Percentiles rank a stretch among this genome's conserved stretches.
Evolutionary conservation across 331 rosid species (phyloP).

Genomic region (Saraca asoca): DNA sequence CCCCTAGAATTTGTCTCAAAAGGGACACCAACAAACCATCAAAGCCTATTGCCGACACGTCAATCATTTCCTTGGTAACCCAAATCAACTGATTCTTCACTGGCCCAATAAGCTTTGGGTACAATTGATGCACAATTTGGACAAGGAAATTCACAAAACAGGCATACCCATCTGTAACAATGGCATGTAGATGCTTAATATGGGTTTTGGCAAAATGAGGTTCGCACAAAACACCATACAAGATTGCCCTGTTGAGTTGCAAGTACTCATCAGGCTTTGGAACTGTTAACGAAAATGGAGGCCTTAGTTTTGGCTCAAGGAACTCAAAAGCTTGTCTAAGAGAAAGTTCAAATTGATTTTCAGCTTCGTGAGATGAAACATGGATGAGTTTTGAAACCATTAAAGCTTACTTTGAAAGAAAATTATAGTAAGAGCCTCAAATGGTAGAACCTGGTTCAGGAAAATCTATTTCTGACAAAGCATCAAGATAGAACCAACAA

Average conservation of each 20-base stretch:
- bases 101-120: constrained; percentile 50
- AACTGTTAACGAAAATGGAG: constrained; percentile 60
- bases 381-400: constrained; percentile 48
- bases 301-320: constrained; percentile 55
- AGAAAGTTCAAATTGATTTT: constrained; percentile 48
- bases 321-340: constrained; percentile 51
- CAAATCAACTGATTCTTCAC: constrained; percentile 57
- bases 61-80: constrained; percentile 53
- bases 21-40: constrained; percentile 53
- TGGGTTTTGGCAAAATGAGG: constrained; percentile 59
- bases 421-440: too few species aligned
- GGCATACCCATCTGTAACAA: constrained; percentile 66
- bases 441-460: too few species aligned
- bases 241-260: constrained; percentile 59
- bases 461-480: too few species aligned
- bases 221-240: constrained; percentile 57
- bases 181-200: constrained; percentile 68
- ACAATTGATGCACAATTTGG: constrained; percentile 47
- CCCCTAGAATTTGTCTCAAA: constrained; percentile 67
- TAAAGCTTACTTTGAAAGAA: neutral
- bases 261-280: constrained; percentile 52
- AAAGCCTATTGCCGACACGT: constrained; percentile 53
- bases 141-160: constrained; percentile 41
- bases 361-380: constrained; percentile 42
- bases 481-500: too few species aligned